Base-by-base conservation (phyloP, 2,329 filamentous ascomycete genomes). In the Graphilbum sp. region DNA sequence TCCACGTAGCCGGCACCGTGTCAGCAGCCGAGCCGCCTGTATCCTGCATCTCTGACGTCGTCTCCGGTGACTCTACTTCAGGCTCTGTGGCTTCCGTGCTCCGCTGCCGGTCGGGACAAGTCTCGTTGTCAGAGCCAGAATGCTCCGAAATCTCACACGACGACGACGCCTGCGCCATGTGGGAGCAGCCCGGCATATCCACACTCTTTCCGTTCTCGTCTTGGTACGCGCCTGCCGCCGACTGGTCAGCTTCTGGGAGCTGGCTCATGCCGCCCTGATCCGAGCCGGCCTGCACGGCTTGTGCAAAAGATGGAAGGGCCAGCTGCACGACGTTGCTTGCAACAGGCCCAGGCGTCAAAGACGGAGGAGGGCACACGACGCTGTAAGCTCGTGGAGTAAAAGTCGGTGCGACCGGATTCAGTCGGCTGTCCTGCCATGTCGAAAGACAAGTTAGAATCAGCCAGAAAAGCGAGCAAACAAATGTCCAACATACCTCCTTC, bases 391-490 rank as follows among this genome's bases (percentile, higher is more conserved):
- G 60, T 35, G 69, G 69, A 2, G 67, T 72, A 43, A 74, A 74
- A 38, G 64, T 62, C 33, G 66, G 62, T 21, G 69, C 69, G 46
- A 62, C 57, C 24, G 69, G 69, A 52, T 74, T 73, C 47, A 73
- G 54, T 49, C 58, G 67, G 43, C 60, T 65, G 53, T 57, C 63
- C 66, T 72, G 54, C 47, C 55, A 49, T 20, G 32, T 41, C 34
- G n/a, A n/a, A 41, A 42, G 47, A 54, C 50, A 39, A 39, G 39
- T 64, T 54, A 63, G 60, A 57, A 56, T 60, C 56, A 56, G 54
- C 57, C 55, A 57, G 55, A 51, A 50, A 55, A 54, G n/a, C n/a
- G n/a, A n/a, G n/a, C n/a, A n/a, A n/a, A n/a, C n/a, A n/a, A n/a
- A 50, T 52, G 35, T 41, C 41, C 49, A 49, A 61, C 30, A 32